Conservation (phyloP, 192 early-diverging fungal genomes). For the Lunasporangiospora selenospora region DNA sequence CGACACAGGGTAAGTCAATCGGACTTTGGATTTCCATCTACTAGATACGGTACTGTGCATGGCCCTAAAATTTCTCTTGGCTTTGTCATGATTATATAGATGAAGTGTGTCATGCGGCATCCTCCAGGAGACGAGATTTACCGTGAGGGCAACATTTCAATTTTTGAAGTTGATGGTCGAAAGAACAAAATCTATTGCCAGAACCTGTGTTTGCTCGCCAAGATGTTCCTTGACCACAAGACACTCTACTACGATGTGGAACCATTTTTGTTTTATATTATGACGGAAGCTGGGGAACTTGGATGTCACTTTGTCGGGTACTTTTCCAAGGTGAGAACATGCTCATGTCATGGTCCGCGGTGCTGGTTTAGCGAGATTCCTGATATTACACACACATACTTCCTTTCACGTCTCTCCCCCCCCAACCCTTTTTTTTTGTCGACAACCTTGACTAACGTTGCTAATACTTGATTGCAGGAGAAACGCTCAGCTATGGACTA, state of each 20-base stretch:
- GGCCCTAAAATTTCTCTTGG: neutral
- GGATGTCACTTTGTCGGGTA: conserved; percentile 96
- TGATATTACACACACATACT: too few relatives aligned
- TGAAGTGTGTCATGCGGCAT: conserved; percentile 78
- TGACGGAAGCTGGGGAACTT: conserved; percentile 80
- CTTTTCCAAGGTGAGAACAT: conserved; percentile 80
- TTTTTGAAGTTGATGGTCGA: conserved; percentile 97
- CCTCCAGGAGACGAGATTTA: conserved; percentile 99
- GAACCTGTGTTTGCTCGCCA: conserved; percentile 94
- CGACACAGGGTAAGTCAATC: conserved; percentile 77
- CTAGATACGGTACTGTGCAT: too few relatives aligned
- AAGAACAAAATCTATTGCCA: conserved; percentile 99
- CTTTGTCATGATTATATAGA: conserved; percentile 12
- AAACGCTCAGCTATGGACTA: conserved; percentile 83
- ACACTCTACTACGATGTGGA: conserved; percentile 98
- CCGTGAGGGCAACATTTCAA: conserved; percentile 82
- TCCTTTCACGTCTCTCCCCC: too few relatives aligned
- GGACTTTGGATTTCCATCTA: too few relatives aligned
- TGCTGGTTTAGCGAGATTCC: neutral
- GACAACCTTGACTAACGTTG: too few relatives aligned
- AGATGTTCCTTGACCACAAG: conserved; percentile 98
- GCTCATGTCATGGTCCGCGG: too few relatives aligned
- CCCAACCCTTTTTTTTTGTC: too few relatives aligned
- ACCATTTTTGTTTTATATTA: conserved; percentile 95
- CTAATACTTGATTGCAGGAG: too few relatives aligned